phyloP scores from a whole-genome alignment of 148 eudicot species.

The Rhododendron williamsianum region DNA sequence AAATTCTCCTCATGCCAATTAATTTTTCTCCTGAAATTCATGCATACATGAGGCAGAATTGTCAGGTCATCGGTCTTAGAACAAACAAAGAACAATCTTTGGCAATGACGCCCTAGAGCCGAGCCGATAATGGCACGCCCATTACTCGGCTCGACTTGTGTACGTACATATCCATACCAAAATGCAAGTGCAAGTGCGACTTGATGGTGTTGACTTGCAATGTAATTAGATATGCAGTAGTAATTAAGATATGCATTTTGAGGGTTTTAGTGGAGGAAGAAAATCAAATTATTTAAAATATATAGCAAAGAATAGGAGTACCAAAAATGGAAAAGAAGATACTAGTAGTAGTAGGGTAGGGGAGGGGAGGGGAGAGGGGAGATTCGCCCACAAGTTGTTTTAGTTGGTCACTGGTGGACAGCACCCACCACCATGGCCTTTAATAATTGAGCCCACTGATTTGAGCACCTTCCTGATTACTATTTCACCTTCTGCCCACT shows the following conservation, averaged over 20 bases:
- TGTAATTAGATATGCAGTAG: too few relatives aligned
- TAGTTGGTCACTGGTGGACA: constrained; percentile 11
- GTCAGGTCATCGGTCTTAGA: neutral
- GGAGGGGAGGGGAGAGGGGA: neutral
- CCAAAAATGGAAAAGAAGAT: neutral
- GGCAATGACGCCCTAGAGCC: neutral
- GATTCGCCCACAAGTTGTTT: constrained; percentile 8
- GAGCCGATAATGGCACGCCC: too few relatives aligned
- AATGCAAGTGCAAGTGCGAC: neutral
- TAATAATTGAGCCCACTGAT: neutral
- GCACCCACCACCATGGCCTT: neutral
- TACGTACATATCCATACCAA: neutral
- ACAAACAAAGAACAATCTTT: neutral
- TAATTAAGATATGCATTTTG: neutral
- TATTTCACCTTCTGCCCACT: neutral
- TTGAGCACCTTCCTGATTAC: neutral
- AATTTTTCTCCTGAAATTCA: neutral
- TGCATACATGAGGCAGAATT: too few relatives aligned
- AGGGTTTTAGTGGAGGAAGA: neutral
- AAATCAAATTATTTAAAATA: too few relatives aligned
- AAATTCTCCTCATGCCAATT: neutral
- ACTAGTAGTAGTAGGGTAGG: neutral
- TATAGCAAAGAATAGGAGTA: neutral
- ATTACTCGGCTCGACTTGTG: neutral
- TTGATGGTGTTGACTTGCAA: neutral